These are phyloP conservation scores for Lentithecium fluviatile DNA, from an alignment of 495 filamentous ascomycete genomes.

Conservation along the genomic window DNA sequence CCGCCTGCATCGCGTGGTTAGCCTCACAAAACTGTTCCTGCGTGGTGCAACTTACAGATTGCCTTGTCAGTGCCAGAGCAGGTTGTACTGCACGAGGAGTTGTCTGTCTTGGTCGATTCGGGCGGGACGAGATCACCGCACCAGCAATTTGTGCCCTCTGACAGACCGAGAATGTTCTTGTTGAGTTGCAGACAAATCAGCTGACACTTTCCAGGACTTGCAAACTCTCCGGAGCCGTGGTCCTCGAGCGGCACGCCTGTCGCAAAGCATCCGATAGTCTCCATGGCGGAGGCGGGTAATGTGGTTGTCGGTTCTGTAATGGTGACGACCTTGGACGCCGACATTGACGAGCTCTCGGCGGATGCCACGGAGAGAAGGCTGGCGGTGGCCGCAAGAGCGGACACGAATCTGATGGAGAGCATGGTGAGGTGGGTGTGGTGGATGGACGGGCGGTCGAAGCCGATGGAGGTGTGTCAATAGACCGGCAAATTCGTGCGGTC, in stretches of 20 bases:
- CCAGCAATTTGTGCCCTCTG: slow-evolving; percentile 52
- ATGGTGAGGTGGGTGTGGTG: slow-evolving; percentile 18
- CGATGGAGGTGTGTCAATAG: slow-evolving; percentile 10
- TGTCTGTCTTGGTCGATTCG: slow-evolving; percentile 45
- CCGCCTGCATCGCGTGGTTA: slow-evolving; percentile 51
- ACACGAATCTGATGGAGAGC: slow-evolving; percentile 27
- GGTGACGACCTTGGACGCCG: slow-evolving; percentile 1
- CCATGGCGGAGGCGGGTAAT: slow-evolving; percentile 22
- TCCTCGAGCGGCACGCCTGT: slow-evolving; percentile 41
- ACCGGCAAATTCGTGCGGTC: slow-evolving; percentile 10
- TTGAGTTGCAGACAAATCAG: slow-evolving; percentile 38
- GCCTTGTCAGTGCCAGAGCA: slow-evolving; percentile 57
- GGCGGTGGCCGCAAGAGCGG: slow-evolving; percentile 24
- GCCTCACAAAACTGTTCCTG: background rate
- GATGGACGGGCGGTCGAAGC: background rate
- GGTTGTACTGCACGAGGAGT: slow-evolving; percentile 53
- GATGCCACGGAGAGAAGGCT: slow-evolving; percentile 23
- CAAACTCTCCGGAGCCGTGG: slow-evolving; percentile 41
- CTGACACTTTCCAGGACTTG: slow-evolving; percentile 47
- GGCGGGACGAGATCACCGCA: slow-evolving; percentile 63
- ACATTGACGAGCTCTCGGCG: background rate
- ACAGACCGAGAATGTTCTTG: slow-evolving; percentile 46
- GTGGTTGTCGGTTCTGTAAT: slow-evolving; percentile 30
- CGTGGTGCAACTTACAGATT: slow-evolving; percentile 55
- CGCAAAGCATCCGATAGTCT: slow-evolving; percentile 47